Evolutionary conservation across 176 grass and related monocot species (phyloP), one percentile per base, ranked within the genome.

Genomic region (Tillandsia leiboldiana): DNA sequence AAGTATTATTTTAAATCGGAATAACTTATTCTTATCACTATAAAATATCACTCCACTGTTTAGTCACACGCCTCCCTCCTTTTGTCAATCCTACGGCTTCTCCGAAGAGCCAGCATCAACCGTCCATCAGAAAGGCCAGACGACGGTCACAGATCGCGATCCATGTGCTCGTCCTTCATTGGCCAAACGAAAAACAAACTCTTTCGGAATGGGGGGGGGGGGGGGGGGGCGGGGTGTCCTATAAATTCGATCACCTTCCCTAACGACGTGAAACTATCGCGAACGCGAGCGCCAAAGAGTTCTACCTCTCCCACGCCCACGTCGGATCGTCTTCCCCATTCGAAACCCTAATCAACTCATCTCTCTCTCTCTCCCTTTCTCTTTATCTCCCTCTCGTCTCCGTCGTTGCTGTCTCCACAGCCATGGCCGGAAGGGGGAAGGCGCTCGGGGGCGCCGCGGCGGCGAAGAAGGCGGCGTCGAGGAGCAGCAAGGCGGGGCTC

Each of bases 401-500:
- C 49, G 2, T 7, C 48, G 9, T 11, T 52, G 29, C 3, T 48
- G 8, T 67, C 26, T 67, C 12, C 1, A 7, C 48, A 0, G 48
- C 50, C 11, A 70, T 70, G 68, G 68, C 68, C 50, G 68, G 68
- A 70, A 70, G 68, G 13, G 68, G 68, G 48, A 70, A 70, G 50
- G 68, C 68, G 18, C 18, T 70, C 22, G 50, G 68, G 1, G 22
- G 49, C n/a, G 68, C 49, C 11, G 48, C 68, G 49, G 26, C 50
- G 49, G 26, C 68, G 14, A 70, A 70, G 68, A 70, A 70, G 42
- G 50, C 68, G 18, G 26, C 26, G 23, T 70, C 68, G 49, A 70
- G 68, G 49, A 70, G 68, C 50, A 70, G 68, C 66, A 77, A 77
- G 65, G 66, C 75, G 18, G 75, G 75, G 4, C 65, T 77, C 66